Conservation (phyloP, 441 rosid genomes). For the Erodium moschatum region DNA sequence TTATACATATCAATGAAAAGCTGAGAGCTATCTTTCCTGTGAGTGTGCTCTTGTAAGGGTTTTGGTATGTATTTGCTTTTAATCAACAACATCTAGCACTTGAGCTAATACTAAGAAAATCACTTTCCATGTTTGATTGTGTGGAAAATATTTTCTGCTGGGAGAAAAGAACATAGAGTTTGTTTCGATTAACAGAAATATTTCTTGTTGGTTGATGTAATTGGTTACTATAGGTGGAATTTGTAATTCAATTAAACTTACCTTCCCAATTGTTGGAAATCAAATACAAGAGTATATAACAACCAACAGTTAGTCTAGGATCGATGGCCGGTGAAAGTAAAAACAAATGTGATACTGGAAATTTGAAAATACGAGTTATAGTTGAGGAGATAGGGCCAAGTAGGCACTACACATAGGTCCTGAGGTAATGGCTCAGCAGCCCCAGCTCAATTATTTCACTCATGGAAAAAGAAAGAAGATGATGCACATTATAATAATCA, state of each 20-base stretch:
- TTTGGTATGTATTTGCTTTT: not conserved
- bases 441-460: not conserved
- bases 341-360: not conserved
- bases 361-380: not conserved
- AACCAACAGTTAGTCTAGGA: not conserved
- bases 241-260: not conserved
- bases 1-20: too few species aligned
- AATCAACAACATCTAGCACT: too few species aligned
- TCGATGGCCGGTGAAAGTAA: not conserved
- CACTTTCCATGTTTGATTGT: not conserved
- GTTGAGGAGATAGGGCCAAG: not conserved
- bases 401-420: not conserved
- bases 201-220: not conserved
- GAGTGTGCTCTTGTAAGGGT: not conserved
- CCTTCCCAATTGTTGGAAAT: not conserved
- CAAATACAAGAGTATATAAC: not conserved
- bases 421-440: not conserved
- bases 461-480: not conserved
- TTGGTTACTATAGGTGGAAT: not conserved
- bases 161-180: not conserved
- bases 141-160: not conserved
- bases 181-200: not conserved
- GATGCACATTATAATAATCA: not conserved
- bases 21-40: not conserved
- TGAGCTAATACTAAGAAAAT: too few species aligned